Percentiles rank a stretch among this genome's conserved stretches.
phyloP scores from a whole-genome alignment of 148 eudicot species.

The Rheum nobile region DNA sequence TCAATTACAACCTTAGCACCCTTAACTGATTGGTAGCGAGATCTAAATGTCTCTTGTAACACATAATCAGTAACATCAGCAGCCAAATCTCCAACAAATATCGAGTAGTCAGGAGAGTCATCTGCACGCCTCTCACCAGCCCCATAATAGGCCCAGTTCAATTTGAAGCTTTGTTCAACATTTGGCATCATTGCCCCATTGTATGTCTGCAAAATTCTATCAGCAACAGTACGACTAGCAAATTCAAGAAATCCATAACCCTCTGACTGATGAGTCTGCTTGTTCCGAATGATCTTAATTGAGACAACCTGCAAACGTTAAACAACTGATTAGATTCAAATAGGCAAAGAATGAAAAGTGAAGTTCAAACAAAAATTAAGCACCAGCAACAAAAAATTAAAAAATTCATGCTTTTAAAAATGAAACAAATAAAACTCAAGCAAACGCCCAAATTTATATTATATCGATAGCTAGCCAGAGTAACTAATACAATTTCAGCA shows the following conservation, averaged over 20 bases:
- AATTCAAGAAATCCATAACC: slow-evolving; percentile 92
- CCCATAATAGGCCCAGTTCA: slow-evolving; percentile 93
- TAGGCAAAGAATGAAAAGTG: neutral
- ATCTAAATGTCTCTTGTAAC: slow-evolving; percentile 76
- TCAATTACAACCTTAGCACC: slow-evolving; percentile 95
- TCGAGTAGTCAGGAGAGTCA: slow-evolving; percentile 55
- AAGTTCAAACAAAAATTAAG: neutral
- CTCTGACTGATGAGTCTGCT: slow-evolving; percentile 67
- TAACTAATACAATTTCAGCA: neutral
- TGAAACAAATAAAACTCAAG: neutral
- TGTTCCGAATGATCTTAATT: slow-evolving; percentile 76
- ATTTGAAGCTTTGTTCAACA: slow-evolving; percentile 61
- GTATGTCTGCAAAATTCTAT: slow-evolving; percentile 51
- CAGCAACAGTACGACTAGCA: slow-evolving; percentile 61
- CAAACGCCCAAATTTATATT: neutral
- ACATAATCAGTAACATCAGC: slow-evolving; percentile 77
- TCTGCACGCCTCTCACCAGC: slow-evolving; percentile 73
- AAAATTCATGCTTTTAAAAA: neutral
- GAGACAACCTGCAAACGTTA: slow-evolving; percentile 37
- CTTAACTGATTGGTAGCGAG: slow-evolving; percentile 62
- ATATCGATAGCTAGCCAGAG: neutral
- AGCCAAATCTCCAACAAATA: slow-evolving; percentile 94
- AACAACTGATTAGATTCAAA: neutral
- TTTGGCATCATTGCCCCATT: slow-evolving; percentile 70
- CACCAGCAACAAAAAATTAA: neutral